Evolutionary conservation across 2,329 filamentous ascomycete genomes (phyloP).

Genomic region (Bipolaris victoriae): DNA sequence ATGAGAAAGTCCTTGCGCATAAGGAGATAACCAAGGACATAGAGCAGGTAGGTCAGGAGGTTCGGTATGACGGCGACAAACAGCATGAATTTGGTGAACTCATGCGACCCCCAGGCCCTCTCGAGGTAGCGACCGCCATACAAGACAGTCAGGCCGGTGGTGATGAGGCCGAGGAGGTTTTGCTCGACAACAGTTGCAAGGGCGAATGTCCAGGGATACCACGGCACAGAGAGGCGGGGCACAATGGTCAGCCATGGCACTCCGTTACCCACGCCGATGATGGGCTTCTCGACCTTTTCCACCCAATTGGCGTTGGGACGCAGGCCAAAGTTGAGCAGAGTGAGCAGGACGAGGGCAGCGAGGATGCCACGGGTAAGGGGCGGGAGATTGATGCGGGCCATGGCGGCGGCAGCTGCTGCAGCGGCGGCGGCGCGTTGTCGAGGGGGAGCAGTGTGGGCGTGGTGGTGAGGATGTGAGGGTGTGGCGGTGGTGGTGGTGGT

Average conservation of each 20-base stretch:
- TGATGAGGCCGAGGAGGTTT: slow-evolving; percentile 83
- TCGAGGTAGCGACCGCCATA: slow-evolving; percentile 95
- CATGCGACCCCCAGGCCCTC: slow-evolving; percentile 89
- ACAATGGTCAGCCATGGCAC: slow-evolving; percentile 89
- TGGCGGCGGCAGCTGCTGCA: slow-evolving; percentile 31
- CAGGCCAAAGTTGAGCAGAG: slow-evolving; percentile 80
- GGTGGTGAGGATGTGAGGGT: background rate
- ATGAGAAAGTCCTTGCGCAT: slow-evolving; percentile 71
- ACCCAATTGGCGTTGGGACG: slow-evolving; percentile 55
- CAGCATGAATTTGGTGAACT: slow-evolving; percentile 88
- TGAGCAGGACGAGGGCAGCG: slow-evolving; percentile 75
- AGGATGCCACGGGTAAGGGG: slow-evolving; percentile 86
- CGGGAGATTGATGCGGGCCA: slow-evolving; percentile 91
- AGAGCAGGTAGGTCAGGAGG: slow-evolving; percentile 71
- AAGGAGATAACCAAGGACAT: slow-evolving; percentile 75
- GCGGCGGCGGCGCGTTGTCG: slow-evolving; percentile 9
- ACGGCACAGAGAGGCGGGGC: slow-evolving; percentile 74
- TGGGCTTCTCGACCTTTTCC: slow-evolving; percentile 54
- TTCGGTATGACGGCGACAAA: slow-evolving; percentile 83
- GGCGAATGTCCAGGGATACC: slow-evolving; percentile 92
- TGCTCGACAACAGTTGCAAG: slow-evolving; percentile 89
- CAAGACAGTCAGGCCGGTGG: slow-evolving; percentile 80
- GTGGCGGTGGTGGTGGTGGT: background rate
- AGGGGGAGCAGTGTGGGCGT: background rate
- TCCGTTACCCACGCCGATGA: slow-evolving; percentile 62